These are phyloP conservation scores for Citrullus colocynthis DNA, from an alignment of 306 rosid genomes.

Conservation along the genomic window DNA sequence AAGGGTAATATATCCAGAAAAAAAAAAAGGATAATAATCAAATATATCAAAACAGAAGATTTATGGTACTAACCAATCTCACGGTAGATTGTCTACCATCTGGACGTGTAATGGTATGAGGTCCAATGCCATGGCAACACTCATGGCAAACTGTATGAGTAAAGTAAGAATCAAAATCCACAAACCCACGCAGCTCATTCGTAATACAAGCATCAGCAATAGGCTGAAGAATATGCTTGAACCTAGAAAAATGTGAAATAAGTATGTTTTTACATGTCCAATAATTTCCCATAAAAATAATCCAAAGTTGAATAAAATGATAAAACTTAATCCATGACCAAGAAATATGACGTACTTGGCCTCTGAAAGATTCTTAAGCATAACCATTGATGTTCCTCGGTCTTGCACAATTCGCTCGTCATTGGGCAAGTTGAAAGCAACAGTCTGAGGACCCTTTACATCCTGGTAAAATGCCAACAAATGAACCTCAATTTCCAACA, in stretches of 20 bases:
- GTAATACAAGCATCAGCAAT: slow-evolving; percentile 63
- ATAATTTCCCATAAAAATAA: background rate
- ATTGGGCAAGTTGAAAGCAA: slow-evolving; percentile 93
- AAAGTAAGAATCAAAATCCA: slow-evolving; percentile 89
- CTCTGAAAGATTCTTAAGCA: slow-evolving; percentile 95
- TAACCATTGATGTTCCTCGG: slow-evolving; percentile 89
- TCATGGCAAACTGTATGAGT: slow-evolving; percentile 93
- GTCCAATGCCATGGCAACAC: slow-evolving; percentile 99
- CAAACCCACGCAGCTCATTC: slow-evolving; percentile 53
- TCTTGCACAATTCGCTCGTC: slow-evolving; percentile 81
- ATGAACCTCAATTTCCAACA: slow-evolving; percentile 10
- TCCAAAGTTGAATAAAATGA: background rate
- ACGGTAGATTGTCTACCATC: slow-evolving; percentile 78
- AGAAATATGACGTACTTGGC: slow-evolving; percentile 53
- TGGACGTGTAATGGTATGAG: slow-evolving; percentile 82
- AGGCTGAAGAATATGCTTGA: slow-evolving; percentile 72
- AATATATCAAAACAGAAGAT: background rate
- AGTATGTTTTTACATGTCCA: slow-evolving; percentile 5
- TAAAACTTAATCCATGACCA: slow-evolving; percentile 10
- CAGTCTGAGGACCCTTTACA: slow-evolving; percentile 93
- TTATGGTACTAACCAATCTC: slow-evolving; percentile 61
- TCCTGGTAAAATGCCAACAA: slow-evolving; percentile 42
- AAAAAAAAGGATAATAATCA: background rate
- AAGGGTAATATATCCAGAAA: background rate
- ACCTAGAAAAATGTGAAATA: slow-evolving; percentile 36